These are phyloP conservation scores for Bidens hawaiensis DNA, from an alignment of 140 eudicot species.

Conservation along the genomic window DNA sequence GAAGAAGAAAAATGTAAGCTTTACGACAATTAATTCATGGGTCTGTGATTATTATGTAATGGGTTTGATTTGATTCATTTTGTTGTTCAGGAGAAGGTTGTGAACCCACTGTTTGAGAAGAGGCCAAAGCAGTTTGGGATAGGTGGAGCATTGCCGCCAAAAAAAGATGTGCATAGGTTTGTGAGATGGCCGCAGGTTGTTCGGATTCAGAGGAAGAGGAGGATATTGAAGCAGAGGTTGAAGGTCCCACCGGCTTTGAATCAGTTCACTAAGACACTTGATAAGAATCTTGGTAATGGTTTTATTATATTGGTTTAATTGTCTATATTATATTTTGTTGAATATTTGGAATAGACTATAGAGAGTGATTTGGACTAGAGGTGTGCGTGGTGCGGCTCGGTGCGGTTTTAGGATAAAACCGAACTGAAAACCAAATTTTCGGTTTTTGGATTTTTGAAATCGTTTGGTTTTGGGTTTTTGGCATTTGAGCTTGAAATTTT, in stretches of 20 bases:
- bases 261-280: constrained; percentile 53
- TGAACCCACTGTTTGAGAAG: constrained; percentile 13
- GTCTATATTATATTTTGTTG: no score
- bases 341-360: no score
- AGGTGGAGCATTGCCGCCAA: constrained; percentile 49
- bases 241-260: constrained; percentile 49
- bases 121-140: constrained; percentile 18
- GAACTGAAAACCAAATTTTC: no score
- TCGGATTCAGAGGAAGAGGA: constrained; percentile 43
- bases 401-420: no score
- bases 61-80: not conserved
- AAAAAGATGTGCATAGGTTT: constrained; percentile 39
- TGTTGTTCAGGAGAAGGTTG: constrained; percentile 8
- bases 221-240: constrained; percentile 47
- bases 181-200: constrained; percentile 50
- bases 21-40: no score
- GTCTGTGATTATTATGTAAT: not conserved
- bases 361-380: no score
- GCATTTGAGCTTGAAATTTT: no score
- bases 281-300: constrained; percentile 46
- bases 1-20: constrained; percentile 11
- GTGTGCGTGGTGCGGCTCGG: no score
- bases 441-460: no score
- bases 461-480: no score
- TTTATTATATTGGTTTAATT: no score